Base-by-base conservation (phyloP, 2,329 filamentous ascomycete genomes). In the Amphichorda felina region DNA sequence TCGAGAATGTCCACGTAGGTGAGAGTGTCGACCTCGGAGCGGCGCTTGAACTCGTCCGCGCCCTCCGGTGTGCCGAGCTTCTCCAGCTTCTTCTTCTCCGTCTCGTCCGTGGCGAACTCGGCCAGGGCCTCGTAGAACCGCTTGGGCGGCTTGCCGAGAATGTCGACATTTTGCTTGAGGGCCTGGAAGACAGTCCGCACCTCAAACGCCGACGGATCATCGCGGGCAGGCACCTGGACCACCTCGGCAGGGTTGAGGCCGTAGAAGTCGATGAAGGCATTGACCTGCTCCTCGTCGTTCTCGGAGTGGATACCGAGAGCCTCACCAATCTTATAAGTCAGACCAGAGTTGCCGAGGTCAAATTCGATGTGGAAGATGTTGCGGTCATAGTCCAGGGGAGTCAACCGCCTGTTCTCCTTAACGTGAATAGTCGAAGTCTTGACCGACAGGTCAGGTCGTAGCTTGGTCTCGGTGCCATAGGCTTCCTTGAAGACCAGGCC, bases 281-380 rank as follows among this genome's bases (percentile, higher is more conserved):
- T 65, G 40, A 96, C 80, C 41, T 91, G 72, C 31, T 68, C 63
- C 32, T 79, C 70, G 56, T 96, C 81, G 59, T 98, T 98, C 61
- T 96, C 85, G 6, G 87, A 85, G 57, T 98, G 91, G 43, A 98
- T 88, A 45, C 91, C 91, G 14, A 98, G 79, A 32, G 91, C 91
- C 64, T 98, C 91, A 38, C 91, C 91, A 50, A 98, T 96, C 55
- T 94, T 85, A 64, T 98, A 98, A 29, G 76, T 94, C 44, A 98
- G 76, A 27, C 88, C 89, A 24, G 89, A 94, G 50, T 80, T 63
- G 41, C 89, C 89, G 17, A 98, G 75, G 53, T 96, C 91, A 51
- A 98, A 98, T 62, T 98, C 91, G 43, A 98, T 96, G 65, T 98
- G 91, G 80, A 98, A 98, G 60, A 98, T 96, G 70, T 98, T 95